phyloP scores from a whole-genome alignment of 2,329 filamentous ascomycete species.

The Clarireedia monteithiana region DNA sequence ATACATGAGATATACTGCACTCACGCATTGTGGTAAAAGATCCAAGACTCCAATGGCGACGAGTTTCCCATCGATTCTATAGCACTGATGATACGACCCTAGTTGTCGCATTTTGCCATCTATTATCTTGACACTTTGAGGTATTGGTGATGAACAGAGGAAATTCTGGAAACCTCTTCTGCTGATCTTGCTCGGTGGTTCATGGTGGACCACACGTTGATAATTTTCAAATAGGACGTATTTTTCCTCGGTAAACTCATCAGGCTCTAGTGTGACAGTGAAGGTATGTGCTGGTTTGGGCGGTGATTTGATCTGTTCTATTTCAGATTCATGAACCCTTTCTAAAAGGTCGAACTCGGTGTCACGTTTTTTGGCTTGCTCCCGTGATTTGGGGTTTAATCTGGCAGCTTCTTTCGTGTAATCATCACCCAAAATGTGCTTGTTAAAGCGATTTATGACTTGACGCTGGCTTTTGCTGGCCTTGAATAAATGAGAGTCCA shows the following conservation, averaged over 20 bases:
- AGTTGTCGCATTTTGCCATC: constrained; percentile 48
- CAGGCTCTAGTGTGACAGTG: constrained; percentile 60
- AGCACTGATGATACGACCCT: constrained; percentile 77
- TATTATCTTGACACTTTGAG: constrained; percentile 35
- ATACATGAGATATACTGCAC: constrained; percentile 78
- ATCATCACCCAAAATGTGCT: constrained; percentile 57
- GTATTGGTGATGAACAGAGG: constrained; percentile 63
- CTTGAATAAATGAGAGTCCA: constrained; percentile 58
- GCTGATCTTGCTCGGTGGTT: constrained; percentile 51
- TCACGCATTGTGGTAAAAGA: constrained; percentile 67
- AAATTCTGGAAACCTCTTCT: constrained; percentile 60
- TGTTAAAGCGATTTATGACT: constrained; percentile 69
- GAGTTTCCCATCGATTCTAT: constrained; percentile 66
- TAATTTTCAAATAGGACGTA: constrained; percentile 67
- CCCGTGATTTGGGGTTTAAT: constrained; percentile 58
- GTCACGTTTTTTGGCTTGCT: constrained; percentile 54
- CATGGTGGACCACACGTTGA: constrained; percentile 64
- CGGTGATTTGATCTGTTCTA: constrained; percentile 36
- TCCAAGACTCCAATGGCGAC: constrained; percentile 73
- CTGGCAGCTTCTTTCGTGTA: constrained; percentile 59
- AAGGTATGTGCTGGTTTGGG: constrained; percentile 60
- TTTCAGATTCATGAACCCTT: constrained; percentile 63
- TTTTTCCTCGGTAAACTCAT: constrained; percentile 69
- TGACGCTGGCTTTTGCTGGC: constrained; percentile 67
- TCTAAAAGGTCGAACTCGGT: constrained; percentile 60